Conservation (phyloP, 768 basidiomycete genomes). For the Xanthoconium stramineum region DNA sequence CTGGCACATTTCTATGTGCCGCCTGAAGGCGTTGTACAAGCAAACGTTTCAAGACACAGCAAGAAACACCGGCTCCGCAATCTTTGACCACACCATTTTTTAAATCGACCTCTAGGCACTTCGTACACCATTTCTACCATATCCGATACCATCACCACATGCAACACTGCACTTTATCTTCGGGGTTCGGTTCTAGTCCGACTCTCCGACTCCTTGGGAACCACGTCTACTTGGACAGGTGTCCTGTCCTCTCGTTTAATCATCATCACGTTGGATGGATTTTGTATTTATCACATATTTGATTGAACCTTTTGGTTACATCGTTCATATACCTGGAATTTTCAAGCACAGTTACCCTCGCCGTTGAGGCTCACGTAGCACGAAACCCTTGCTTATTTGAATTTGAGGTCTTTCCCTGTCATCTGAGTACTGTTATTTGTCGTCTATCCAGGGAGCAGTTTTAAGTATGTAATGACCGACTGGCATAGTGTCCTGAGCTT, state of each 20-base stretch:
- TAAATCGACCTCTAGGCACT: not conserved
- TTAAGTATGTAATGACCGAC: not conserved
- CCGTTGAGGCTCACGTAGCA: not conserved
- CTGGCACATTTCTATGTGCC: slow-evolving; percentile 7
- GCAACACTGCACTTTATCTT: slow-evolving; percentile 1
- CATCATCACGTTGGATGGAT: slow-evolving; percentile 15
- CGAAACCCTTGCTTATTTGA: not conserved
- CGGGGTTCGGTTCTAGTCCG: not conserved
- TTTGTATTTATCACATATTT: slow-evolving; percentile 25
- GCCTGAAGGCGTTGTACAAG: slow-evolving; percentile 1
- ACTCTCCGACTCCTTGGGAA: slow-evolving; percentile 13
- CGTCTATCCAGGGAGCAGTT: not conserved
- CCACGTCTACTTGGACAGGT: slow-evolving; percentile 20
- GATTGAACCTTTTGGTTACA: slow-evolving; percentile 10
- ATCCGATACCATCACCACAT: slow-evolving; percentile 1
- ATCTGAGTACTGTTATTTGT: not conserved
- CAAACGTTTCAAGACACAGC: slow-evolving; percentile 2
- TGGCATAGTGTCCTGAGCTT: too few relatives aligned
- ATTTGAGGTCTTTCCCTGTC: not conserved
- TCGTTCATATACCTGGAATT: slow-evolving; percentile 11
- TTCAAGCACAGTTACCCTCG: not conserved
- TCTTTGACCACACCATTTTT: slow-evolving; percentile 8
- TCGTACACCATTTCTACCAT: slow-evolving; percentile 1
- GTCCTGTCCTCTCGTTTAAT: slow-evolving; percentile 34
- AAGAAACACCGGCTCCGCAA: slow-evolving; percentile 10